phyloP scores from a whole-genome alignment of 495 filamentous ascomycete genomes.

The Aspergillus mulundensis region DNA sequence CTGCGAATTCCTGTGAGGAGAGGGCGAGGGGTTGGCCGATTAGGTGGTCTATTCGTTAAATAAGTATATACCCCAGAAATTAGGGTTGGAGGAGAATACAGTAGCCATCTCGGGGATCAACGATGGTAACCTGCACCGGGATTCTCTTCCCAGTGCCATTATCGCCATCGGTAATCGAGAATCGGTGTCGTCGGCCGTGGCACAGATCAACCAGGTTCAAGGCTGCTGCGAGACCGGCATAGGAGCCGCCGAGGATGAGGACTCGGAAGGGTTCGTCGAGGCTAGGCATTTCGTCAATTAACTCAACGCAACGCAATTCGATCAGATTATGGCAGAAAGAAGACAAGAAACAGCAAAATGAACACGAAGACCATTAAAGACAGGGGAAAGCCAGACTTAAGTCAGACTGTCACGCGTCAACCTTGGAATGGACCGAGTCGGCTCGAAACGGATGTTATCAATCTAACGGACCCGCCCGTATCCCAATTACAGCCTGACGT shows the following conservation, averaged over 20 bases:
- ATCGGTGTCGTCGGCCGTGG: constrained; percentile 37
- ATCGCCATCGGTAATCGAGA: constrained; percentile 26
- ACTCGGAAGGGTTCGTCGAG: constrained; percentile 35
- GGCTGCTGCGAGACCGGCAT: constrained; percentile 57
- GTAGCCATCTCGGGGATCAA: constrained; percentile 68
- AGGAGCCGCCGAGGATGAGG: constrained; percentile 61
- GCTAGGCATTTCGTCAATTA: constrained; percentile 26
- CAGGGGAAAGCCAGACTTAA: neutral
- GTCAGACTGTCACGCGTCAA: neutral
- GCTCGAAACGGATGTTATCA: constrained; percentile 8
- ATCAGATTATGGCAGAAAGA: neutral
- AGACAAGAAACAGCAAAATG: neutral
- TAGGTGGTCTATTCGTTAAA: constrained; percentile 44
- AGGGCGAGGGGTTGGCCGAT: constrained; percentile 63
- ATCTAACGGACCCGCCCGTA: constrained; percentile 7
- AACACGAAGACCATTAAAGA: neutral
- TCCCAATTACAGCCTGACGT: neutral
- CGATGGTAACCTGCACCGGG: constrained; percentile 58
- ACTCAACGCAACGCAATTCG: neutral
- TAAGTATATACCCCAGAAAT: neutral
- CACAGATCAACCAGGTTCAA: constrained; percentile 59
- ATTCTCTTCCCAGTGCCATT: constrained; percentile 33
- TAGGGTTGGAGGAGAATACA: constrained; percentile 36
- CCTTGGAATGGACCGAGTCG: constrained; percentile 9
- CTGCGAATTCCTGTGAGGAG: constrained; percentile 49